A percentile compares a stretch with the other conserved stretches of the same genome.
phyloP scores from a whole-genome alignment of 1,284 basidiomycete genomes.

The Wallemia mellicola region DNA sequence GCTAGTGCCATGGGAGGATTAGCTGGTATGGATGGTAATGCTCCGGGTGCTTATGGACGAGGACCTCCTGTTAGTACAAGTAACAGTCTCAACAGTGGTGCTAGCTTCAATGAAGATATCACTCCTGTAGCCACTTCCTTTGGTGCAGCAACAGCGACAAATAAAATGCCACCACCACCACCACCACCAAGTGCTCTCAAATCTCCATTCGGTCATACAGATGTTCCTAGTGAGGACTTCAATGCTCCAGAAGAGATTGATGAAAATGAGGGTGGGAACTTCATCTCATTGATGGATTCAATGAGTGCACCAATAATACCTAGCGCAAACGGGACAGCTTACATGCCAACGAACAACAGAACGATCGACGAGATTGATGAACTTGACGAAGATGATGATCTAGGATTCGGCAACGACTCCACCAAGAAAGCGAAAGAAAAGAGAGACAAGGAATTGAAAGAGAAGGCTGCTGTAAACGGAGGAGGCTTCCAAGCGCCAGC shows the following conservation, averaged over 20 bases:
- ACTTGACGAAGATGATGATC: constrained; percentile 49
- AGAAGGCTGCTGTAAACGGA: constrained; percentile 3
- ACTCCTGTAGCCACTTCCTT: neutral
- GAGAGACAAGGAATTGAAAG: constrained; percentile 4
- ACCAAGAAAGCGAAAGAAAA: constrained; percentile 17
- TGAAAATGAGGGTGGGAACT: constrained; percentile 26
- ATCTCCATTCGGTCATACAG: neutral
- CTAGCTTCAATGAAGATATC: neutral
- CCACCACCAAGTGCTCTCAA: neutral
- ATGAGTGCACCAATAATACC: constrained; percentile 6
- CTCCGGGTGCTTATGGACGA: no score
- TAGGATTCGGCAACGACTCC: constrained; percentile 58
- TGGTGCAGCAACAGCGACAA: neutral
- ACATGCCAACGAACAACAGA: no score
- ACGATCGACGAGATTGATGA: constrained; percentile 29
- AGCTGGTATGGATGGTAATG: neutral
- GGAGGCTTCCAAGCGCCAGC: no score
- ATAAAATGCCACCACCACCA: neutral
- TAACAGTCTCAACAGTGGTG: neutral
- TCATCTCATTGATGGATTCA: constrained; percentile 56
- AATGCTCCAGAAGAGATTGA: constrained; percentile 11
- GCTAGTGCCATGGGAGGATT: neutral
- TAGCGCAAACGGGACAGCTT: no score
- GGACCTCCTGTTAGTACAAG: no score
- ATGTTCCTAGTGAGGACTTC: neutral